Evolutionary conservation across 306 rosid species (phyloP).

Genomic region (Rubus parviflorus): DNA sequence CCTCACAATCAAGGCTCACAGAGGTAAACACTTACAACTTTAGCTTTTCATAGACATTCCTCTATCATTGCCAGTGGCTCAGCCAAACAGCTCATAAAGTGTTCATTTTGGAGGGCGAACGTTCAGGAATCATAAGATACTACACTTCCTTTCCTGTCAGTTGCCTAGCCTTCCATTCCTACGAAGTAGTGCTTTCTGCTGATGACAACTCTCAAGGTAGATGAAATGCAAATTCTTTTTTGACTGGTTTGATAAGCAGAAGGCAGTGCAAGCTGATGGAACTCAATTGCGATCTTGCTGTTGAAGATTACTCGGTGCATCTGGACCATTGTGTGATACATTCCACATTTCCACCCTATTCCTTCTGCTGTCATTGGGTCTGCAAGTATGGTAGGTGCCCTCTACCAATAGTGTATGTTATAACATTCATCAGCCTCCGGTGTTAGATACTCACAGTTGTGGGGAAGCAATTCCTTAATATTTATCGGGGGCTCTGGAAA

Average conservation of each 20-base stretch:
- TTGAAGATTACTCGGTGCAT: conserved; percentile 24
- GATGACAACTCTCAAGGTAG: conserved; percentile 66
- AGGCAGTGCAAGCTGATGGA: conserved; percentile 23
- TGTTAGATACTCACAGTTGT: conserved; percentile 45
- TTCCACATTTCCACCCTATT: conserved; percentile 50
- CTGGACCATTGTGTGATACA: conserved; percentile 28
- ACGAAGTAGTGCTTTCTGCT: conserved; percentile 84
- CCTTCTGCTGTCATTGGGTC: conserved; percentile 48
- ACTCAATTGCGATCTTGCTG: conserved; percentile 21
- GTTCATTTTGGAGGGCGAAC: conserved; percentile 82
- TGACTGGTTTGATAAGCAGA: conserved; percentile 28
- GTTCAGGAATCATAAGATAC: conserved; percentile 75
- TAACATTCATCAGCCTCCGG: conserved; percentile 86
- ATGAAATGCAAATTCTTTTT: conserved; percentile 41
- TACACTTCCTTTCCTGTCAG: conserved; percentile 87
- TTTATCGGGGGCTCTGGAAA: conserved; percentile 75
- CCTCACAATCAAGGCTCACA: conserved; percentile 74
- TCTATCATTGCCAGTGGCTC: conserved; percentile 94
- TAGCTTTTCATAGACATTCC: conserved; percentile 93
- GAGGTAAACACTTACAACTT: conserved; percentile 89
- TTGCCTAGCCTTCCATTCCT: conserved; percentile 84
- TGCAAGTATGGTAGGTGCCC: conserved; percentile 45
- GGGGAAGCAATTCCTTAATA: conserved; percentile 46
- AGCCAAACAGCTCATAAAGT: conserved; percentile 85
- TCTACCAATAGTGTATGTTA: conserved; percentile 58